phyloP scores from a whole-genome alignment of 2,329 filamentous ascomycete species.

The Scopulariopsis brevicaulis region DNA sequence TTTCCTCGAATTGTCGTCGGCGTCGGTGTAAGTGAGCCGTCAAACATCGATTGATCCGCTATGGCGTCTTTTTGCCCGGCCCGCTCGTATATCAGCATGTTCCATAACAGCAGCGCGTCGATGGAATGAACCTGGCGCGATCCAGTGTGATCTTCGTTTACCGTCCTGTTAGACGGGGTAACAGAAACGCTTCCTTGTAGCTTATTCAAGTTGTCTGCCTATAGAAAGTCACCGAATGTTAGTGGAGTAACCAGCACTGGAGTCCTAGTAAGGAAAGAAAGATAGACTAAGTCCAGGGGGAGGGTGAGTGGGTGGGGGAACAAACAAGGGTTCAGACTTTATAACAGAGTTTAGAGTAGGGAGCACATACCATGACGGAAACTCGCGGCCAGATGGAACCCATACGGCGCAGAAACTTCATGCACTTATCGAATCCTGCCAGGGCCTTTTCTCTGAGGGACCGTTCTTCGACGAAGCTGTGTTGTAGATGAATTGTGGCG shows the following conservation, averaged over 20 bases:
- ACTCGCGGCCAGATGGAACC: constrained; percentile 13
- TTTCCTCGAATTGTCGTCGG: constrained; percentile 7
- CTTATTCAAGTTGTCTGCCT: constrained; percentile 16
- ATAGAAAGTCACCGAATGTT: not conserved
- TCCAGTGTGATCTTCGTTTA: not conserved
- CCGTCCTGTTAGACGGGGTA: not conserved
- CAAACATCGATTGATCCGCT: constrained; percentile 13
- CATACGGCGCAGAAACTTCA: constrained; percentile 13
- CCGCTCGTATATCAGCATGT: constrained; percentile 22
- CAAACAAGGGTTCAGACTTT: no score
- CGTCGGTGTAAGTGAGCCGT: constrained; percentile 1
- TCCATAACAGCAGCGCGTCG: constrained; percentile 21
- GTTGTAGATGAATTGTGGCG: constrained; percentile 40
- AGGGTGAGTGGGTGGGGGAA: no score
- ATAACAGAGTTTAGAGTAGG: not conserved
- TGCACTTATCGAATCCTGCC: constrained; percentile 15
- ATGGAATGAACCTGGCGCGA: constrained; percentile 14
- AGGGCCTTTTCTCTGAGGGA: constrained; percentile 12
- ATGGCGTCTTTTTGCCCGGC: constrained; percentile 14
- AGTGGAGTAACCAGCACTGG: not conserved
- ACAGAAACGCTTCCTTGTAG: constrained; percentile 19
- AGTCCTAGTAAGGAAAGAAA: not conserved
- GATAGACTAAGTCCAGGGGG: no score
- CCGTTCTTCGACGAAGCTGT: constrained; percentile 29
- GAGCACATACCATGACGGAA: constrained; percentile 12